Base-by-base conservation (phyloP, 805 yeast genomes). In the Ogataea wickerhamii region DNA sequence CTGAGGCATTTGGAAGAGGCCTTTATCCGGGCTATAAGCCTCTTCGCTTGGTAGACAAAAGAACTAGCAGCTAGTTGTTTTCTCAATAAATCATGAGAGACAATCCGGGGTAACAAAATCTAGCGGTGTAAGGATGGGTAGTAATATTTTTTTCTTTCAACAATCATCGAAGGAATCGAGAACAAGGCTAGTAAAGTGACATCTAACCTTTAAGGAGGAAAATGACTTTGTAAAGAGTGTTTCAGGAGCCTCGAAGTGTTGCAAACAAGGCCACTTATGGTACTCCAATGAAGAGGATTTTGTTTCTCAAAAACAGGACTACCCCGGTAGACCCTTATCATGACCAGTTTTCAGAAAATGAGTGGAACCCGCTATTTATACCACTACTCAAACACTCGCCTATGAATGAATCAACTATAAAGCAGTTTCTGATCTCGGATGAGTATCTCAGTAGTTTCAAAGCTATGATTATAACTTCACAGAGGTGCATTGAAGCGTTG, bases 401-500 rank as follows among this genome's bases (percentile, higher is more conserved):
- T 32, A 59, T 74, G 18, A 71, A 77, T 41, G 68, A 75, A 8
- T 48, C 55, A 0, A 66, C 61, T 11, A 71, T 84, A 3, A 53
- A 68, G 3, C 45, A 51, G 0, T 70, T 71, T 35, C 61, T 87
- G 8, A 52, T 52, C 2, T 67, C 77, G 4, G 52, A 53, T 0
- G 65, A 62, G 7, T 78, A 75, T 43, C 42, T 73, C 1, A 32
- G 51, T 1, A 49, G 60, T 0, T 64, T 69, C 20, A 68, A 71
- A 28, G 74, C 80, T 0, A 60, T 87, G 25, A 82, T 91, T 7
- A 78, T 91, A 4, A 89, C 98, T 0, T 84, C 95, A 2, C 97
- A 91, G 56, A 61, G 98, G 47, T 95, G 96, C 2, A 95, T 89
- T 0, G 96, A 89, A 49, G 80, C 87, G 4, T 60, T 87, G 10